phyloP scores from a whole-genome alignment of 2,329 filamentous ascomycete species.

The Colletotrichum chlorophyti region DNA sequence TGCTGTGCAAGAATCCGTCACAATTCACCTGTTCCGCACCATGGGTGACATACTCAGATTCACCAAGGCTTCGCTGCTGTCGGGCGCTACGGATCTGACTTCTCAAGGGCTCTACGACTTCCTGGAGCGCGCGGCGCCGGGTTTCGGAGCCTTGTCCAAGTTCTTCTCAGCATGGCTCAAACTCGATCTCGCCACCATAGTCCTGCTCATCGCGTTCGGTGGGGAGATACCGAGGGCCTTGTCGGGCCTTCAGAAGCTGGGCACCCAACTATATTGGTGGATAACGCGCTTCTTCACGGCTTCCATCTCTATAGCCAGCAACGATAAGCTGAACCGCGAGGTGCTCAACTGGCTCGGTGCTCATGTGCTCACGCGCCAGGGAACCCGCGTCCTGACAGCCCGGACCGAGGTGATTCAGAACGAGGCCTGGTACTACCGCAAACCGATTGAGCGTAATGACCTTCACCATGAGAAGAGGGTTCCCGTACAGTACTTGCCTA shows the following conservation, averaged over 20 bases:
- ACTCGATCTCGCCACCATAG: conserved; percentile 41
- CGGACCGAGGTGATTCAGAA: conserved; percentile 39
- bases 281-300: conserved; percentile 44
- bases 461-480: conserved; percentile 40
- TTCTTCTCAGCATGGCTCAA: conserved; percentile 43
- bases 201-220: conserved; percentile 41
- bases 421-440: conserved; percentile 39
- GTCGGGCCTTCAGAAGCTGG: conserved; percentile 36
- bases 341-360: conserved; percentile 46
- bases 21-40: too few species aligned
- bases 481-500: conserved; percentile 45
- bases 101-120: conserved; percentile 7
- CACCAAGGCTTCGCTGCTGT: conserved; percentile 17
- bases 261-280: conserved; percentile 42
- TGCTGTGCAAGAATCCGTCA: too few species aligned
- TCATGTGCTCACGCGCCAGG: conserved; percentile 38
- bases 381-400: conserved; percentile 42
- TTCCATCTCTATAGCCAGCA: conserved; percentile 43
- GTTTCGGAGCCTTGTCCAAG: conserved; percentile 35
- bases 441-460: conserved; percentile 38
- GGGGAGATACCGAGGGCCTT: conserved; percentile 41
- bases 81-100: background rate
- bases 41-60: conserved; percentile 18
- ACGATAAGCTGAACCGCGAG: conserved; percentile 45
- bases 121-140: conserved; percentile 11